These are phyloP conservation scores for Leccinum olivaceopallidum DNA, from an alignment of 768 basidiomycete genomes.

Conservation along the genomic window DNA sequence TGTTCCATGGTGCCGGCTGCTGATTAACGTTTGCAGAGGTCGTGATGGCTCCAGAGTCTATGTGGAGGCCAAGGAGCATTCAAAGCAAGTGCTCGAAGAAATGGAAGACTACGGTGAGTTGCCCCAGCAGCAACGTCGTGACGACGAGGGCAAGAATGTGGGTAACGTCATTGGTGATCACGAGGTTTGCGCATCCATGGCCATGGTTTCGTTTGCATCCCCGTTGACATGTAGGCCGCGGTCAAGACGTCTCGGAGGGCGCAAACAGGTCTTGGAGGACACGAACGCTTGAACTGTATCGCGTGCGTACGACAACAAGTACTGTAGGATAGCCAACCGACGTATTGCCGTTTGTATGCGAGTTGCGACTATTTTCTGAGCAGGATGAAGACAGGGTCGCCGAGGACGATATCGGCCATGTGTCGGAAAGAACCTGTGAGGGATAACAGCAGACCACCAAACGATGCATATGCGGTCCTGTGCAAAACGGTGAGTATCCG, in stretches of 20 bases:
- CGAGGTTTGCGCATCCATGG: slow-evolving; percentile 11
- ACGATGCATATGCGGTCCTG: slow-evolving; percentile 95
- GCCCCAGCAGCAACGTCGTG: slow-evolving; percentile 13
- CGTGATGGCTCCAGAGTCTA: slow-evolving; percentile 4
- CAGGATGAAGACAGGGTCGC: slow-evolving; percentile 89
- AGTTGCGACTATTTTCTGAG: slow-evolving; percentile 61
- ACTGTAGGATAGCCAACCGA: slow-evolving; percentile 10
- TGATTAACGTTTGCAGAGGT: slow-evolving; percentile 17
- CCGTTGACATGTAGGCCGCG: slow-evolving; percentile 13
- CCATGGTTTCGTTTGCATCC: neutral
- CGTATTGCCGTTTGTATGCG: neutral
- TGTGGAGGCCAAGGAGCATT: slow-evolving; percentile 25
- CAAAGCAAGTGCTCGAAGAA: slow-evolving; percentile 26
- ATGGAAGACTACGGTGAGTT: slow-evolving; percentile 17
- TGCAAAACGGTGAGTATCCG: slow-evolving; percentile 1
- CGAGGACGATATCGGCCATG: slow-evolving; percentile 88
- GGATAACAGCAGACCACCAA: slow-evolving; percentile 94
- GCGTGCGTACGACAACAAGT: neutral
- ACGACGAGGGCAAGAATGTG: slow-evolving; percentile 12
- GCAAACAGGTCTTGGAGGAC: slow-evolving; percentile 11
- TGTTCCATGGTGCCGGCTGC: neutral
- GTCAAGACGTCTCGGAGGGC: slow-evolving; percentile 23
- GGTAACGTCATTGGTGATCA: slow-evolving; percentile 25
- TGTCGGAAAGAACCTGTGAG: slow-evolving; percentile 91
- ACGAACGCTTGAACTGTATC: slow-evolving; percentile 5